Evolutionary conservation across 2,329 filamentous ascomycete species (phyloP).

Genomic region (Diplodia seriata): DNA sequence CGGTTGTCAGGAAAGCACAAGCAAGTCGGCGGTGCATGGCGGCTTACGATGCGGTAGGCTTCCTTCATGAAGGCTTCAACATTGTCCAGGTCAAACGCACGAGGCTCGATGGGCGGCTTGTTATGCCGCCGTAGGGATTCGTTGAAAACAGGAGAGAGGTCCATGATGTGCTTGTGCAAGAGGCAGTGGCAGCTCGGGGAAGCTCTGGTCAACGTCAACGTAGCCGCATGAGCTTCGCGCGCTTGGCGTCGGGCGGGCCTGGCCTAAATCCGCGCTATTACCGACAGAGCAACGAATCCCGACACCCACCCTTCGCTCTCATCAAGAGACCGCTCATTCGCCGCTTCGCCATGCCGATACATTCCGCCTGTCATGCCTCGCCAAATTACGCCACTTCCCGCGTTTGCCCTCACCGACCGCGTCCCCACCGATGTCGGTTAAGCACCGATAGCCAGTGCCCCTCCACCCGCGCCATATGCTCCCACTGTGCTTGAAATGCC

Average conservation of each 20-base stretch:
- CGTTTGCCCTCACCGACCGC: conserved; percentile 2
- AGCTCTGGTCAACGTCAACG: conserved; percentile 20
- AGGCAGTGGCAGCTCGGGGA: background rate
- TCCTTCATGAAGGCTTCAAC: conserved; percentile 92
- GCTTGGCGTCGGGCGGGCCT: background rate
- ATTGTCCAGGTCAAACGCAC: conserved; percentile 49
- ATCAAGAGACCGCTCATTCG: conserved; percentile 11
- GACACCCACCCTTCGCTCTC: conserved; percentile 6
- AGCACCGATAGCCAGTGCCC: conserved; percentile 1
- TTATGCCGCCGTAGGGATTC: conserved; percentile 68
- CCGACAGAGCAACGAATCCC: background rate
- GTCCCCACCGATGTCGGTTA: conserved; percentile 24
- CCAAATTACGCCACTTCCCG: conserved; percentile 13
- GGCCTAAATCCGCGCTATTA: conserved; percentile 15
- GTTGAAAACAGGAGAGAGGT: conserved; percentile 74
- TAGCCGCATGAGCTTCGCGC: conserved; percentile 17
- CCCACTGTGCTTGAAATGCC: conserved; percentile 3
- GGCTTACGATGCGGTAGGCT: conserved; percentile 86
- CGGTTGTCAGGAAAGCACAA: conserved; percentile 39
- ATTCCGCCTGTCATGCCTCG: background rate
- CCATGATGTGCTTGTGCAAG: conserved; percentile 43
- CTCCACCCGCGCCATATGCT: conserved; percentile 11
- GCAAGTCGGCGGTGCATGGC: conserved; percentile 38
- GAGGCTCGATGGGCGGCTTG: conserved; percentile 58
- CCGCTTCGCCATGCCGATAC: background rate